Conservation (phyloP, 2,329 filamentous ascomycete species). For the Aaosphaeria pasadenensis region DNA sequence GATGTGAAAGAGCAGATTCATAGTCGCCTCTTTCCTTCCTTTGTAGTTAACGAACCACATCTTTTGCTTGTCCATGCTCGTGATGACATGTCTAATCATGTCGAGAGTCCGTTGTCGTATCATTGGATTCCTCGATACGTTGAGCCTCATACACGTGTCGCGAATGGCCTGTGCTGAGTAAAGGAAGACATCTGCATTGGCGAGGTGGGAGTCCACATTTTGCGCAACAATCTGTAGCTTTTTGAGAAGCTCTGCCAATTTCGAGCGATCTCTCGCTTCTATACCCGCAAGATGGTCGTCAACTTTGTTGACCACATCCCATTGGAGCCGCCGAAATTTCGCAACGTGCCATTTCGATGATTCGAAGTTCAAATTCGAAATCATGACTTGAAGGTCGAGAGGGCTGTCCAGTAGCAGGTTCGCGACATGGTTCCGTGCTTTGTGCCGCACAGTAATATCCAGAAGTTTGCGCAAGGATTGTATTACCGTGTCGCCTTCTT, state of each 20-base stretch:
- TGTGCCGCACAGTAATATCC: conserved; percentile 1
- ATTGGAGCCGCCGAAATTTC: conserved; percentile 9
- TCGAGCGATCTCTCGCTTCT: neutral
- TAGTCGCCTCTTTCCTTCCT: conserved; percentile 11
- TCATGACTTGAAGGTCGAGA: conserved; percentile 7
- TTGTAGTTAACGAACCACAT: conserved; percentile 15
- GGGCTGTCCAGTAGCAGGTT: conserved; percentile 11
- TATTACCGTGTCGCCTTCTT: conserved; percentile 7
- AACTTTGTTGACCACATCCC: conserved; percentile 10
- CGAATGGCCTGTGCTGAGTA: neutral
- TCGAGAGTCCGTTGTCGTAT: conserved; percentile 8
- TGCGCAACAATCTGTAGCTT: neutral
- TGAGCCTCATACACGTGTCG: no score
- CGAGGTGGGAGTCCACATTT: neutral
- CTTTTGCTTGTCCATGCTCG: conserved; percentile 25
- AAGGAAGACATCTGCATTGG: neutral
- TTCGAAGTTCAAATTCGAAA: conserved; percentile 11
- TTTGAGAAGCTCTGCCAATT: neutral
- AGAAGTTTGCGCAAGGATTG: conserved; percentile 1
- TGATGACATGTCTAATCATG: conserved; percentile 20
- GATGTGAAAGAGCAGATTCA: conserved; percentile 16
- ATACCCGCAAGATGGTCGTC: conserved; percentile 13
- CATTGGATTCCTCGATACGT: neutral
- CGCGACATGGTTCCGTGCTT: conserved; percentile 4
- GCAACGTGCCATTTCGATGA: conserved; percentile 11